Percentiles rank a stretch among this genome's conserved stretches.
phyloP scores from a whole-genome alignment of 1,284 basidiomycete genomes.

The Xanthoconium separans region DNA sequence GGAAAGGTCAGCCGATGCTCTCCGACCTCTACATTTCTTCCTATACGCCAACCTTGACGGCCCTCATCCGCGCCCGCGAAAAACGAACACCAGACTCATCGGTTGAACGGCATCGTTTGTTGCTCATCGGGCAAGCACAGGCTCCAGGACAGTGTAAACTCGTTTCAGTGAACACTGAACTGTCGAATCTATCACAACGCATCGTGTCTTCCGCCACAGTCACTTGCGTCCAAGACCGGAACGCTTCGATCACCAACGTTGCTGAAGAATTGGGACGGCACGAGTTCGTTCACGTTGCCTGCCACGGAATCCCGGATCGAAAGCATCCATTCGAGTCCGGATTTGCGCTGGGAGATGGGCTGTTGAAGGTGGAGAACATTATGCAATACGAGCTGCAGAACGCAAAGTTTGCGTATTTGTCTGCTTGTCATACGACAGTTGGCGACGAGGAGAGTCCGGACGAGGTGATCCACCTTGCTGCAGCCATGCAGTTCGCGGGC shows the following conservation, averaged over 20 bases:
- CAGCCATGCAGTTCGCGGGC: conserved; percentile 1
- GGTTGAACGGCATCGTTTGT: background rate
- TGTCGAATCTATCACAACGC: background rate
- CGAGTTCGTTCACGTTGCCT: conserved; percentile 9
- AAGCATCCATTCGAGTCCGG: conserved; percentile 15
- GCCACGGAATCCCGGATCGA: conserved; percentile 8
- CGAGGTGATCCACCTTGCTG: conserved; percentile 15
- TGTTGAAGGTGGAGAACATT: conserved; percentile 21
- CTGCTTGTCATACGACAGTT: background rate
- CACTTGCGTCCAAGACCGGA: background rate
- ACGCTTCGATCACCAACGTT: background rate
- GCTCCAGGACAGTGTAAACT: background rate
- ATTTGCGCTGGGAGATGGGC: conserved; percentile 16
- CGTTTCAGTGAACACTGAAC: background rate
- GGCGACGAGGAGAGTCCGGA: background rate
- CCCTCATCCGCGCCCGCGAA: conserved; percentile 16
- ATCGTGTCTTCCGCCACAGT: background rate
- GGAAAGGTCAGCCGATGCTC: conserved; percentile 12
- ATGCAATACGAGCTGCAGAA: conserved; percentile 16
- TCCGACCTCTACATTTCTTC: conserved; percentile 33
- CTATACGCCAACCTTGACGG: conserved; percentile 32
- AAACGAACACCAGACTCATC: background rate
- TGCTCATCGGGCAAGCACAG: background rate
- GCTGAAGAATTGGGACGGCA: background rate
- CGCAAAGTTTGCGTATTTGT: conserved; percentile 31